Evolutionary conservation across 441 rosid species (phyloP).

Genomic region (Populus hybrid): DNA sequence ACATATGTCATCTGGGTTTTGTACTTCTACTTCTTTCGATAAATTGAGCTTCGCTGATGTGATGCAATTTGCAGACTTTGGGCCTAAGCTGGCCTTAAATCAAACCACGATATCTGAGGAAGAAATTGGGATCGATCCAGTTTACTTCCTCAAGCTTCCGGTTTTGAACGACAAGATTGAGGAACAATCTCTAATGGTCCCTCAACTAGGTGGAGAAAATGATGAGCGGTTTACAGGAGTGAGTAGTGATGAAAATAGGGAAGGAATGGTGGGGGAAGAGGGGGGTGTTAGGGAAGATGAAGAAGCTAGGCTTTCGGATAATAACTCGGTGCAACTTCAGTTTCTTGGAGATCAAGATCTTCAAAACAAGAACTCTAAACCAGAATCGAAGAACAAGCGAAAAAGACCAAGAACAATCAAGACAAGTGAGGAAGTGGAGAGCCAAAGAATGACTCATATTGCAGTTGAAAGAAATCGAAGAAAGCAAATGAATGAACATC

Average conservation of each 20-base stretch:
- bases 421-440: constrained; percentile 88
- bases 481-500: constrained; percentile 94
- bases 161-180: constrained; percentile 60
- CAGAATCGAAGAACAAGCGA: constrained; percentile 57
- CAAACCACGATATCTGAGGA: constrained; percentile 51
- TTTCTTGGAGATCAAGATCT: constrained; percentile 33
- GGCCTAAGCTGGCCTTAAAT: constrained; percentile 62
- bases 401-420: constrained; percentile 68
- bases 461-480: constrained; percentile 89
- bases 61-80: constrained; percentile 86
- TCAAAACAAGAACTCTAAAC: constrained; percentile 24
- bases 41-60: constrained; percentile 75
- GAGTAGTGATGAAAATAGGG: constrained; percentile 4
- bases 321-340: constrained; percentile 49
- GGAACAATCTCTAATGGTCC: constrained; percentile 27
- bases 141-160: constrained; percentile 75
- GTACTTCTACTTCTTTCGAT: constrained; percentile 48
- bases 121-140: constrained; percentile 72
- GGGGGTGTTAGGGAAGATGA: constrained; percentile 29
- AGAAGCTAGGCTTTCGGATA: constrained; percentile 49
- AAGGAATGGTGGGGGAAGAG: constrained; percentile 11
- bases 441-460: constrained; percentile 89
- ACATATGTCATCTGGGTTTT: constrained; percentile 37
- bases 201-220: constrained; percentile 31
- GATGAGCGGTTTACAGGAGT: constrained; percentile 10